Percentiles rank a stretch among this genome's conserved stretches.
Conservation (phyloP, 108 stramenopile species). For the Cylindrotheca fusiformis region DNA sequence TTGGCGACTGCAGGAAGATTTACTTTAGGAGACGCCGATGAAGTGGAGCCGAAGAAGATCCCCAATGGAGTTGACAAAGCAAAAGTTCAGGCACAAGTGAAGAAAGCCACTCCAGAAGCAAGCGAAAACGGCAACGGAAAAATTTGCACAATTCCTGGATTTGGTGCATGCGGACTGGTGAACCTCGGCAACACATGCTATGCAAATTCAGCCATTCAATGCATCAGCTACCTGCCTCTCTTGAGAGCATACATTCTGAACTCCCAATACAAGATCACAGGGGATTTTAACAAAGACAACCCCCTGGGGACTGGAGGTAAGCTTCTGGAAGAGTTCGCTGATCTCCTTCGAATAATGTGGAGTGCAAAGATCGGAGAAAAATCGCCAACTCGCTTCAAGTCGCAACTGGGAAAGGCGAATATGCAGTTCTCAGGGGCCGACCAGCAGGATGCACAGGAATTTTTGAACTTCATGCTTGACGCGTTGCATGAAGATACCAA, state of each 20-base stretch:
- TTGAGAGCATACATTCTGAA: conserved; percentile 86
- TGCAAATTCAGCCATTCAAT: conserved; percentile 92
- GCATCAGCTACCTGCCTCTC: conserved; percentile 87
- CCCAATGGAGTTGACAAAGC: conserved; percentile 21
- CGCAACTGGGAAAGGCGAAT: conserved; percentile 67
- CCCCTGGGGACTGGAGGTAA: conserved; percentile 93
- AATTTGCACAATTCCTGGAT: conserved; percentile 76
- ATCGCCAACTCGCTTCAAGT: conserved; percentile 74
- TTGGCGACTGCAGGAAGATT: conserved; percentile 78
- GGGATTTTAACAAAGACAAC: conserved; percentile 92
- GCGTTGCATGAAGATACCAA: conserved; percentile 94
- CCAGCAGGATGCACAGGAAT: conserved; percentile 97
- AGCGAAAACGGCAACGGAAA: conserved; percentile 31
- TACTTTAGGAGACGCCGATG: conserved; percentile 44
- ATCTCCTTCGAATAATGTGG: conserved; percentile 83
- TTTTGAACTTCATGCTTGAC: conserved; percentile 90
- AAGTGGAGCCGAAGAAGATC: conserved; percentile 7
- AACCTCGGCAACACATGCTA: conserved; percentile 98
- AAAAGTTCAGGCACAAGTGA: conserved; percentile 44
- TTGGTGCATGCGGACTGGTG: conserved; percentile 79
- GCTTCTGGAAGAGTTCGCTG: conserved; percentile 89
- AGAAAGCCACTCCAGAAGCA: conserved; percentile 38
- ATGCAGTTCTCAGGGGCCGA: conserved; percentile 91
- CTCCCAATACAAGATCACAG: conserved; percentile 65
- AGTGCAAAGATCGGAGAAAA: conserved; percentile 70